Evolutionary conservation across 1,284 basidiomycete genomes (phyloP), one percentile per base, ranked within the genome.

Genomic region (Sanghuangporus weigelae): DNA sequence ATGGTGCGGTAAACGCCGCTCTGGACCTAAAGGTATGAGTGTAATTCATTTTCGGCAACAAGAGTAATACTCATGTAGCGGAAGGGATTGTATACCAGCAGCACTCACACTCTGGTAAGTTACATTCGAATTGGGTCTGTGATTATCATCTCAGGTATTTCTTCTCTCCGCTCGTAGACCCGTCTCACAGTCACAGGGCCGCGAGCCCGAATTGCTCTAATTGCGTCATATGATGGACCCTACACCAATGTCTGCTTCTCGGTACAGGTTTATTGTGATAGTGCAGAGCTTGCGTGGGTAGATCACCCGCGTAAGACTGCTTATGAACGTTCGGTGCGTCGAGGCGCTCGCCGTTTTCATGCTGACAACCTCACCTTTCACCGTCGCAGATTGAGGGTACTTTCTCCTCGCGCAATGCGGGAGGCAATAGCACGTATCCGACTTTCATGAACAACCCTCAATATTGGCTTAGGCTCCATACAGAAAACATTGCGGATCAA

Each of bases 391-490:
- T 89, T 8, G 76, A 82, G 0, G 89, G 86, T 2, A 71, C 76
- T 0, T 82, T 96, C 69, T 89, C 86, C 0, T 81, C 76, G 49
- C 87, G 87, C 66, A 91, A 85, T 10, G 84, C 92, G 0, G 96
- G 96, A 0, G 96, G 96, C 0, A 95, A 95, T 70, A 83, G 86
- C 55, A 84, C 84, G 0, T 81, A 86, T 68, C 83, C 92, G 0
- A 88, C 89, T 0, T 97, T 93, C 75, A 90, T 96, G 84, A 76
- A 84, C 63, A 98, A 98, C 71, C 96, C 96, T 0, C 95, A 98
- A 72, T 98, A 92, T 73, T 79, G 81, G 56, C 75, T 98, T 3
- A 78, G 73, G 2, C 75, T 96, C 12, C 75, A 79, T 61, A 74
- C 82, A 0, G 71, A 74, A 7, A 72, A 67, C 21, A 16, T 1